Evolutionary conservation across 495 filamentous ascomycete genomes (phyloP), one percentile per base, ranked within the genome.

Genomic region (Pseudoneurospora amorphoporcata): DNA sequence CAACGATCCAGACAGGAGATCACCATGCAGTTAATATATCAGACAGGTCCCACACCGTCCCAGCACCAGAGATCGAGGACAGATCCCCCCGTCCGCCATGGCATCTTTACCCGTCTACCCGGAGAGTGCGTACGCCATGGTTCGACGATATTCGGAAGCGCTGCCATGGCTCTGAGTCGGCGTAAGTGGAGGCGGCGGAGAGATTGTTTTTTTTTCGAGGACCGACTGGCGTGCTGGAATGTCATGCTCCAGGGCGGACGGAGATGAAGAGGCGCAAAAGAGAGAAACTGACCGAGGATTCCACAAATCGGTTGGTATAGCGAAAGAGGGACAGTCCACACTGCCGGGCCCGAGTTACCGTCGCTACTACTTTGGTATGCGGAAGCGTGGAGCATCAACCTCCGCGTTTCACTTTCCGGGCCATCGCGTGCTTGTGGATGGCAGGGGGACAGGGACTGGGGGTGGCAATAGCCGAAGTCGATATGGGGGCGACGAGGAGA

Each of bases 21-120:
- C 41, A 41, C 19, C 38, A 39, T 68, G 72, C 72, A 74, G 74
- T 71, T 77, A 70, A 77, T 78, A 78, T 78, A 78, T 19, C 39
- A 5, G 43, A 16, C 40, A 39, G 16, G 23, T 29, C 68, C 39
- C 53, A 43, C 47, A 70, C 35, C 70, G 69, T 40, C 68, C 71
- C 9, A 74, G 53, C 32, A 68, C 69, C 29, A 43, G 29, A 40
- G n/a, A 41, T 43, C 53, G 29, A 68, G 35, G 35, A 14, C 70
- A 69, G 58, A 29, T 39, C n/a, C 37, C 40, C 17, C 19, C 23
- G 41, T 19, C 32, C 10, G 68, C 32, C 42, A 41, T 61, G 53
- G 53, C 29, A 61, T 61, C 29, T 71, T 69, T 71, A 32, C 38
- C 73, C 75, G 75, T 40, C 68, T 74, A 73, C 69, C 73, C 74